Evolutionary conservation across 176 grass and related monocot genomes (phyloP), one percentile per base, ranked within the genome.

Genomic region (Ampelocalamus luodianensis): DNA sequence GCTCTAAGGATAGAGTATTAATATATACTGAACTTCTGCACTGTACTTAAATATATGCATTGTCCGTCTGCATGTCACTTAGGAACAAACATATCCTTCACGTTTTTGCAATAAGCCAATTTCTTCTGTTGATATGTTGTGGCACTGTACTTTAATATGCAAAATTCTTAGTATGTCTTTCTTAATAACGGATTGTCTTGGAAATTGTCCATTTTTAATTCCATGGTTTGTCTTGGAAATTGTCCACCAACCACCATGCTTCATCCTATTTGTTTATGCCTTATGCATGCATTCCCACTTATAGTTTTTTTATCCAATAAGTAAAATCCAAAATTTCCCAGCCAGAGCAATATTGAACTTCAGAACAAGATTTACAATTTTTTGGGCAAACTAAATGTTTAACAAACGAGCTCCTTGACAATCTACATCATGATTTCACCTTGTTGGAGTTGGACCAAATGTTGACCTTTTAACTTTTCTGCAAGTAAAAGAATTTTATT

Each of bases 361-460:
- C 5, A 54, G 37, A 66, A 43, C 15, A 77, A 12, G 23, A 55
- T 67, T 54, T 65, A 43, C 10, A 43, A 8, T 14, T 58, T 20
- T 68, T 77, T 48, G 10, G 11, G 12, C 36, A 68, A 13, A 54
- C 32, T 29, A 66, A 54, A 32, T 54, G 17, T 56, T 55, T 84
- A 29, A 76, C 32, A 55, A 67, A 6, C 13, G 10, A 39, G 50
- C n/a, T 60, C 23, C 34, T 58, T 20, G 58, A 46, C 5, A 45
- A 32, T 18, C 5, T 85, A 69, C 39, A 4, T 55, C 15, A 8
- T 55, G 46, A 56, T 42, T 70, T 55, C 79, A 56, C 34, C 32
- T 71, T 81, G 14, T 42, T 76, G n/a, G 22, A 76, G 32, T 43
- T 85, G 62, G 50, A 48, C 39, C 26, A 62, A 7, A 8, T 49